Evolutionary conservation across 2,329 filamentous ascomycete species (phyloP).

Genomic region (Trichoderma semiorbis): DNA sequence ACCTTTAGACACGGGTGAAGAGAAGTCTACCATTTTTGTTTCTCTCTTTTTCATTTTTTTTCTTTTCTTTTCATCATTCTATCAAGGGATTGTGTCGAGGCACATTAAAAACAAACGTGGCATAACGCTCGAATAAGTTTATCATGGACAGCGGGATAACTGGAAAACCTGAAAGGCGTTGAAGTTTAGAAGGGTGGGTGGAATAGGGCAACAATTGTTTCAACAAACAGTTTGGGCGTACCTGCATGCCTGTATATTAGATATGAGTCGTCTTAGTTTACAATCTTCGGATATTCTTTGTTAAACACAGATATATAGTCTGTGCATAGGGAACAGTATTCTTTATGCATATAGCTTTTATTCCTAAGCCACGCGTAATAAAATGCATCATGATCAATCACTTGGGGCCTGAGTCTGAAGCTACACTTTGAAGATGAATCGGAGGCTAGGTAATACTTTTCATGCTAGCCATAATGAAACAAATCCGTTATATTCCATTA

Average conservation of each 20-base stretch:
- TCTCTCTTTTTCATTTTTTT: not conserved
- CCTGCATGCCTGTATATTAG: slow-evolving; percentile 18
- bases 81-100: not conserved
- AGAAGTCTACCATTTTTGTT: not conserved
- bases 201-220: not conserved
- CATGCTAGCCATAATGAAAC: not conserved
- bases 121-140: not conserved
- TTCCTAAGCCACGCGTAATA: not conserved
- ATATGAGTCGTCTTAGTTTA: not conserved
- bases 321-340: not conserved
- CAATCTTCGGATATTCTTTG: not conserved
- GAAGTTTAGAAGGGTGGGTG: slow-evolving; percentile 5
- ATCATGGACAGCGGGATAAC: not conserved
- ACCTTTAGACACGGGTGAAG: slow-evolving; percentile 64
- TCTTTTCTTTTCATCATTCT: not conserved
- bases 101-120: not conserved
- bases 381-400: not conserved
- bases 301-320: not conserved
- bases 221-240: not conserved
- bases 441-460: not conserved
- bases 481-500: not conserved
- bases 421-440: not conserved
- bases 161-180: slow-evolving; percentile 15
- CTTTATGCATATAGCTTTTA: not conserved
- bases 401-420: not conserved